Conservation (phyloP, 306 rosid species). For the Corylus americana region DNA sequence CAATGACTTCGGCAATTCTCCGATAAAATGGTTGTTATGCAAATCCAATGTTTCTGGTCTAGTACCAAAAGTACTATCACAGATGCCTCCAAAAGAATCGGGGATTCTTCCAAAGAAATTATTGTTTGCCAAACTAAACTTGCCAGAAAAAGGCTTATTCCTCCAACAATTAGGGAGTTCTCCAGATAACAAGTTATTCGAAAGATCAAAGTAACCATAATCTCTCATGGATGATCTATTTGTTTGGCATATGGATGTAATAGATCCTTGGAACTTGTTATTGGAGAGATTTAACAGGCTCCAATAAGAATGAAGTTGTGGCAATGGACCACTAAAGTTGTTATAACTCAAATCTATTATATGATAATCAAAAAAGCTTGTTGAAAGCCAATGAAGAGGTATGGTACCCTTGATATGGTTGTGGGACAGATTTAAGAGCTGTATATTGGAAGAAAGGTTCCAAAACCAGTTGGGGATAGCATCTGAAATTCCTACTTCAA, state of each 20-base stretch:
- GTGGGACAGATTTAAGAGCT: neutral
- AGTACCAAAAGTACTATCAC: no score
- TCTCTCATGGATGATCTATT: neutral
- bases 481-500: neutral
- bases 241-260: neutral
- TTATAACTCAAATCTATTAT: slow-evolving; percentile 24
- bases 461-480: neutral
- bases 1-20: no score
- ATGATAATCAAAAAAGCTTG: rapidly evolving
- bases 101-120: no score
- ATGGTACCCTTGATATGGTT: neutral
- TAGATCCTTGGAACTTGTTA: slow-evolving; percentile 14
- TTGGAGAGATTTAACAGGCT: neutral
- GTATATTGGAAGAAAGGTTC: neutral
- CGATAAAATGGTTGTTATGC: no score
- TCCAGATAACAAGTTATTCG: slow-evolving; percentile 9
- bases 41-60: no score
- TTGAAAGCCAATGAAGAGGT: neutral
- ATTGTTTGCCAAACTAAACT: neutral
- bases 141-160: neutral
- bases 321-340: slow-evolving; percentile 22
- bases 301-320: neutral
- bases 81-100: no score
- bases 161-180: slow-evolving; percentile 24
- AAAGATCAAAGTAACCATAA: slow-evolving; percentile 7